These are phyloP conservation scores for Brasenia schreberi DNA, from an alignment of 164 flowering plant genomes.

Conservation along the genomic window DNA sequence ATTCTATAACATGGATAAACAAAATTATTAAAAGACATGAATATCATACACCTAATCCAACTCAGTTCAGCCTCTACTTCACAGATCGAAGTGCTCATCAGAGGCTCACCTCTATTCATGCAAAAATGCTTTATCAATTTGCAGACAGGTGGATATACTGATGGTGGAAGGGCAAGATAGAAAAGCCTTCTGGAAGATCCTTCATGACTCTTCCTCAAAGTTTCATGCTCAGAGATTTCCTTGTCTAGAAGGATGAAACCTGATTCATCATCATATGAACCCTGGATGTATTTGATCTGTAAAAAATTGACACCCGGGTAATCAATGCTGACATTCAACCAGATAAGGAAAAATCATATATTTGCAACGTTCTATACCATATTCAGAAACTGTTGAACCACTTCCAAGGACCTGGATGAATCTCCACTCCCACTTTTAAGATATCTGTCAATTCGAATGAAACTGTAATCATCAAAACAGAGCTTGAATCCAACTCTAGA, in stretches of 20 bases:
- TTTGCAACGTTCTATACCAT: slow-evolving; percentile 33
- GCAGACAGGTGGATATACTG: slow-evolving; percentile 96
- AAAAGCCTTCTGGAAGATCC: slow-evolving; percentile 85
- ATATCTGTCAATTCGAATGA: slow-evolving; percentile 31
- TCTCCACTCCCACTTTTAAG: slow-evolving; percentile 32
- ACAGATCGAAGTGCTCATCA: too few relatives aligned
- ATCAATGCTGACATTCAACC: neutral
- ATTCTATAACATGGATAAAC: too few relatives aligned
- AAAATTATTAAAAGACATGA: too few relatives aligned
- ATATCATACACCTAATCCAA: too few relatives aligned
- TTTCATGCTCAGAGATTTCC: slow-evolving; percentile 65
- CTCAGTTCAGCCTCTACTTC: too few relatives aligned
- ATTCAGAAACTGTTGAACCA: slow-evolving; percentile 52
- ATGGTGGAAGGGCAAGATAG: slow-evolving; percentile 97
- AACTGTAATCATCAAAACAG: neutral
- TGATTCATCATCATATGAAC: slow-evolving; percentile 70
- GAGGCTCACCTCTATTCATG: slow-evolving; percentile 63
- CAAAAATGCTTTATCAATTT: slow-evolving; percentile 66
- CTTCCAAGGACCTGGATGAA: slow-evolving; percentile 36
- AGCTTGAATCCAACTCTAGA: neutral
- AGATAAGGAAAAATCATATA: neutral
- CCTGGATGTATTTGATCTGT: slow-evolving; percentile 88
- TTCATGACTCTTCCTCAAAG: slow-evolving; percentile 45
- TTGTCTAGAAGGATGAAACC: slow-evolving; percentile 67
- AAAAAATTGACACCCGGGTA: slow-evolving; percentile 5